Base-by-base conservation (phyloP, 768 basidiomycete species). In the Kwoniella shandongensis region DNA sequence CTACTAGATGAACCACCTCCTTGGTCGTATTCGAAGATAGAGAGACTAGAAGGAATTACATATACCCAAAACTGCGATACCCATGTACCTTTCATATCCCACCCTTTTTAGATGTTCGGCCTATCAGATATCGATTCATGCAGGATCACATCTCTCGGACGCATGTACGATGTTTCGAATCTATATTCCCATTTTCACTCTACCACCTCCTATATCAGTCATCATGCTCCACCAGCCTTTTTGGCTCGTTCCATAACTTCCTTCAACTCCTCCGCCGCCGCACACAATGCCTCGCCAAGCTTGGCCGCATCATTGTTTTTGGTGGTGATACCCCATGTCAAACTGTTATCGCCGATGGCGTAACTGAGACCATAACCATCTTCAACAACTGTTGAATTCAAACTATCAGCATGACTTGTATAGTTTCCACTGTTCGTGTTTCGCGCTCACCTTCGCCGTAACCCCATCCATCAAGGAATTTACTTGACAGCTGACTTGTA, bases 361-460 rank as follows among this genome's bases (percentile, higher is more conserved):
- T 99, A 98, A 29, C 89, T 84, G 27, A 97, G 77, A 18, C 94
- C 94, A 69, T 89, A 94, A 3, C 93, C 94, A 62, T 94, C 90
- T 0, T 85, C 82, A 0, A 96, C 92, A 26, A 98, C 93, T 82
- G 25, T 18, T 25, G 13, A 32, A 13, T 15, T 10, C 59, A 40
- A 36, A 12, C 41, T 15, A 44, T 42, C 51, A 52, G 38, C 51
- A 27, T 5, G 44, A 17, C 22, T 38, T 23, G n/a, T n/a, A n/a
- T 13, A 32, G 32, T 6, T 30, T 26, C 18, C 3, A 23, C 38
- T 13, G 15, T n/a, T 15, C 4, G 1, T 18, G 36, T 46, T 15
- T 6, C 13, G 55, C 23, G 76, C 82, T 62, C 57, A 89, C 89
- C 89, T 82, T 94, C 90, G 7, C 92, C 91, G 72, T 97, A 97